Base-by-base conservation (phyloP, 2,329 filamentous ascomycete genomes). In the Claviceps arundinis region DNA sequence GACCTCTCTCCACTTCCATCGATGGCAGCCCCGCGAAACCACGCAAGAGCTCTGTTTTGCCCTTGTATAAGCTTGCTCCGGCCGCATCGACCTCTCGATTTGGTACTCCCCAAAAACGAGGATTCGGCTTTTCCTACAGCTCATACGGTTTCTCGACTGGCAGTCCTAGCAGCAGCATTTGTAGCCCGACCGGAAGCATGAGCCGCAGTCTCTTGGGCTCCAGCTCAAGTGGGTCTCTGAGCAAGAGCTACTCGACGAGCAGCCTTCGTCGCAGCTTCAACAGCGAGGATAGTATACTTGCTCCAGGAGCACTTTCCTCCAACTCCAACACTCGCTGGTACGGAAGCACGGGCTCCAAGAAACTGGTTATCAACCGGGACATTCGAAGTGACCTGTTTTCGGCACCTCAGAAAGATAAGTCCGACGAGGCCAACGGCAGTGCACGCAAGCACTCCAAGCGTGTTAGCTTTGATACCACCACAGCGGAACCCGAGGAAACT, bases 51-150 rank as follows among this genome's bases (percentile, higher is more conserved):
- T 85, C 87, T 9, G 86, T 91, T 44, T 70, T 95, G 51, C 89
- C 89, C 2, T 82, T 93, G 64, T 89, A 91, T 72, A 93, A 90
- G 69, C 77, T 95, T 58, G 91, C 89, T 47, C 88, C 89, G 0
- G 80, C 81, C 4, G 50, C 54, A 47, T 87, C 87, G 37, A 83
- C 87, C 8, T 85, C 85, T 22, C 85, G 89, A 47, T 83, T 90
- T 52, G 78, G 83, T 34, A 95, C 89, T 0, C 89, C 90, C 0
- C 87, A 89, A 59, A 91, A 89, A 70, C 80, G 85, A 52, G 89
- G 88, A 5, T 96, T 88, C 63, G 91, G 91, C 2, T 95, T 96
- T 65, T 89, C 86, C 2, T 96, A 96, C 69, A 95, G 89, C 57
- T 89, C 84, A 2, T 95, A 95, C 60, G 89, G 88, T 45, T 90